Percentiles rank a stretch among this genome's conserved stretches.
Conservation (phyloP, 2,329 filamentous ascomycete genomes). For the Fusarium sp. region DNA sequence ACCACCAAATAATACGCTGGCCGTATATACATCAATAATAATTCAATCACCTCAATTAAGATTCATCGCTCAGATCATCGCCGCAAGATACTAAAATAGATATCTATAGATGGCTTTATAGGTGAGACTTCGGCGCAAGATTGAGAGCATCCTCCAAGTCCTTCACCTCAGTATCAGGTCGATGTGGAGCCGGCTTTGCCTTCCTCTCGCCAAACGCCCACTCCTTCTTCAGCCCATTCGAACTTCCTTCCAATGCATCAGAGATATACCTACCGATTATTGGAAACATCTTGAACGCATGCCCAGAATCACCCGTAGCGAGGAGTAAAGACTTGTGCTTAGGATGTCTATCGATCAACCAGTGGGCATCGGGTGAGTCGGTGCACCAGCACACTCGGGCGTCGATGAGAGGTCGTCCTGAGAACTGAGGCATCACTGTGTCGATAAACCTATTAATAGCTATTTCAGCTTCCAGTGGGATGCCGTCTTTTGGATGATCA, state of each 20-base stretch:
- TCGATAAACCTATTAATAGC: conserved; percentile 3
- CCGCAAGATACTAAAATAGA: background rate
- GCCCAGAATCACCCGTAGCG: conserved; percentile 11
- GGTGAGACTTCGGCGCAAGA: rapidly evolving
- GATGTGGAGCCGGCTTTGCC: conserved; percentile 6
- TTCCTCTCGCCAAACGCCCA: conserved; percentile 6
- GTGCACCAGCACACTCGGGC: conserved; percentile 10
- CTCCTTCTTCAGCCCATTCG: background rate
- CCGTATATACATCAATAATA: background rate
- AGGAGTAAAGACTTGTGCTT: background rate
- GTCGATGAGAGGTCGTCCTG: background rate
- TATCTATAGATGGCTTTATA: conserved; percentile 3
- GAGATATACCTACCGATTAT: background rate
- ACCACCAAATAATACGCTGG: background rate
- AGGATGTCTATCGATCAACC: conserved; percentile 13
- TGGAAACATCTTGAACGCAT: conserved; percentile 21
- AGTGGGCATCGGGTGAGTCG: conserved; percentile 13
- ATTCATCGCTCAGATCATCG: background rate
- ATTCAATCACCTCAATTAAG: background rate
- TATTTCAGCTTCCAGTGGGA: background rate
- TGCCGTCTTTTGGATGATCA: conserved; percentile 1
- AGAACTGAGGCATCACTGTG: conserved; percentile 17
- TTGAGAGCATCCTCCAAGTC: conserved; percentile 3
- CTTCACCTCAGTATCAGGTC: conserved; percentile 12
- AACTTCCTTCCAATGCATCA: conserved; percentile 2